These are phyloP conservation scores for Pseudogymnoascus sp. DNA, from an alignment of 2,329 filamentous ascomycete species.

Conservation along the genomic window DNA sequence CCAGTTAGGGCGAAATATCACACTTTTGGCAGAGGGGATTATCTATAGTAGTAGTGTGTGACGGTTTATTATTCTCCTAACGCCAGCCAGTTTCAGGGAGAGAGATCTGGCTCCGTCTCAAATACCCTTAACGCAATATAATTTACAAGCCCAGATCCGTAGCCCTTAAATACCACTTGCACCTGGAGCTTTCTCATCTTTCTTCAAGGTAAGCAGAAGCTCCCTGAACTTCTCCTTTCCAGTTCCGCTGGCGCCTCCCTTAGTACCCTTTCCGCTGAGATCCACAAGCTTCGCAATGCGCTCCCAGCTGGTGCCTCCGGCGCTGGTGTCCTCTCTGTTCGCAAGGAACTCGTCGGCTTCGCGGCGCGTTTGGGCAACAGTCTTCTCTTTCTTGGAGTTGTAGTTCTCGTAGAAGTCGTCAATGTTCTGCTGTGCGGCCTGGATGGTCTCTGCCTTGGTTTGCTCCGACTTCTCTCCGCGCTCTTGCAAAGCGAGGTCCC, in stretches of 20 bases:
- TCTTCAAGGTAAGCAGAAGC: constrained; percentile 74
- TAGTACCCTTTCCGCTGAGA: constrained; percentile 82
- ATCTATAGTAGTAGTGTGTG: background rate
- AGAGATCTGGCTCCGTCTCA: constrained; percentile 7
- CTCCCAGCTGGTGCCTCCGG: constrained; percentile 96
- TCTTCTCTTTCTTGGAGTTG: constrained; percentile 96
- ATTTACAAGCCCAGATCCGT: background rate
- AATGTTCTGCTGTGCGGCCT: constrained; percentile 86
- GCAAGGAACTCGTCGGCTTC: constrained; percentile 91
- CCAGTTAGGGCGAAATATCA: background rate
- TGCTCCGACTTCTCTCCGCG: constrained; percentile 74
- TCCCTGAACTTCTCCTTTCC: constrained; percentile 97
- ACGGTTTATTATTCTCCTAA: constrained; percentile 5
- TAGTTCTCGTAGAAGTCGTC: constrained; percentile 99
- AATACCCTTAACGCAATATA: constrained; percentile 7
- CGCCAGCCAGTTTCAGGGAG: constrained; percentile 3
- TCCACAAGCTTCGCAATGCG: constrained; percentile 97
- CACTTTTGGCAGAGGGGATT: background rate
- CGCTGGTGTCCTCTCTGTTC: constrained; percentile 83
- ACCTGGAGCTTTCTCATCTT: constrained; percentile 79
- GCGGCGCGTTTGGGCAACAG: constrained; percentile 74
- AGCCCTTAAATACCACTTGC: constrained; percentile 49
- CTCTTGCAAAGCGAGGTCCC: constrained; percentile 73
- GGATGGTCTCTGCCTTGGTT: constrained; percentile 77
- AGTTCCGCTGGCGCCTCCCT: constrained; percentile 78